Percentiles rank a stretch among this genome's conserved stretches.
These are phyloP conservation scores for Vigna reflexopilosa DNA, from an alignment of 306 rosid species.

Conservation along the genomic window DNA sequence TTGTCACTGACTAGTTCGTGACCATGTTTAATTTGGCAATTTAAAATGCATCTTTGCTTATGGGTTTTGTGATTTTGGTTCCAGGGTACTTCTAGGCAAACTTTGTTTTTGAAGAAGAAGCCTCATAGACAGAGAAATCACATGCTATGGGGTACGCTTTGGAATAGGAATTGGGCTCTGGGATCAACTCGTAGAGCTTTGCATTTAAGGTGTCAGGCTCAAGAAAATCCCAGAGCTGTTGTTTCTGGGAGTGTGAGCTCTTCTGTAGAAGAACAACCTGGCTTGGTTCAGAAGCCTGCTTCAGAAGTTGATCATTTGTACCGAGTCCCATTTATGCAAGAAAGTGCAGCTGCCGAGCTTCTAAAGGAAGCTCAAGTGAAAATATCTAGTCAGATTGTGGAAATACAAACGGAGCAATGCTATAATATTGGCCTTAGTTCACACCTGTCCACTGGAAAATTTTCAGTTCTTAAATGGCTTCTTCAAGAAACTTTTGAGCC, in stretches of 20 bases:
- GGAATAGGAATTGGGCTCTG: slow-evolving; percentile 29
- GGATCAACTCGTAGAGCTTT: slow-evolving; percentile 44
- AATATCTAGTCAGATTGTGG: slow-evolving; percentile 75
- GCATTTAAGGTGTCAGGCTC: slow-evolving; percentile 62
- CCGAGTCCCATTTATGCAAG: slow-evolving; percentile 74
- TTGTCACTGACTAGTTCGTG: background rate
- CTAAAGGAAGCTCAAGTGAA: slow-evolving; percentile 70
- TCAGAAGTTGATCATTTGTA: slow-evolving; percentile 67
- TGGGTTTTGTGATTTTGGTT: slow-evolving; percentile 36
- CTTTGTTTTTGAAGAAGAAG: slow-evolving; percentile 51
- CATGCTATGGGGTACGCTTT: slow-evolving; percentile 59
- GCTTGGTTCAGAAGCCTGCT: slow-evolving; percentile 58
- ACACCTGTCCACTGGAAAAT: slow-evolving; percentile 55
- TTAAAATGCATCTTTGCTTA: background rate
- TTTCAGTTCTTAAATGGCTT: slow-evolving; percentile 77
- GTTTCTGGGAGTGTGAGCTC: slow-evolving; percentile 57
- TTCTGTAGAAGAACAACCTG: slow-evolving; percentile 54
- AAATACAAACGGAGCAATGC: slow-evolving; percentile 77
- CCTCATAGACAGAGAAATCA: slow-evolving; percentile 49
- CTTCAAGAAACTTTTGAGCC: slow-evolving; percentile 93
- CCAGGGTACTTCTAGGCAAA: slow-evolving; percentile 64
- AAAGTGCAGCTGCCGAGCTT: slow-evolving; percentile 73
- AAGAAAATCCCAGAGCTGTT: slow-evolving; percentile 58
- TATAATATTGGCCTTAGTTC: slow-evolving; percentile 71
- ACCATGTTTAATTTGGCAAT: too few relatives aligned